phyloP scores from a whole-genome alignment of 257 asterid species.

The Dorcoceras hygrometricum region DNA sequence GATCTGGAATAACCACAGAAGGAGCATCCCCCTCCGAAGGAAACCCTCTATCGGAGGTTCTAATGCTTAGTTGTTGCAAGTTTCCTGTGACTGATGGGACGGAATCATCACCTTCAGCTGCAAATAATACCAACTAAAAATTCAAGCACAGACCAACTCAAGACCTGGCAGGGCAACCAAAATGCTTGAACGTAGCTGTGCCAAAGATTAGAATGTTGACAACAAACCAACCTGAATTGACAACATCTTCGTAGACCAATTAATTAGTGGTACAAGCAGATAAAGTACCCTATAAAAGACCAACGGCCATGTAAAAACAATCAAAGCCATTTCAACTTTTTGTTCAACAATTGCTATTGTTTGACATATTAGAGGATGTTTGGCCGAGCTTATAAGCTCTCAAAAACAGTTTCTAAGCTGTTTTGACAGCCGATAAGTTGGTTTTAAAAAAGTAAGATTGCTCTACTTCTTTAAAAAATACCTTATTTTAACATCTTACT shows the following conservation, averaged over 20 bases:
- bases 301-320: background rate
- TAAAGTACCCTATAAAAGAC: background rate
- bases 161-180: background rate
- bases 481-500: too few relatives aligned
- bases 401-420: too few relatives aligned
- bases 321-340: background rate
- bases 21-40: conserved; percentile 58
- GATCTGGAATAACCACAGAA: conserved; percentile 84
- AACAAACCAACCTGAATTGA: background rate
- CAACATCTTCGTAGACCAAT: conserved; percentile 3
- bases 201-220: background rate
- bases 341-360: background rate
- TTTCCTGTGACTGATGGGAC: conserved; percentile 61
- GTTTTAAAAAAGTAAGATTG: too few relatives aligned
- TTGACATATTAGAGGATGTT: background rate
- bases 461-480: too few relatives aligned
- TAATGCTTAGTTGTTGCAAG: conserved; percentile 61
- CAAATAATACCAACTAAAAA: conserved; percentile 27
- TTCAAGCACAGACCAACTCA: conserved; percentile 12
- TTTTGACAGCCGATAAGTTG: too few relatives aligned
- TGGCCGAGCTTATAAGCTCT: too few relatives aligned
- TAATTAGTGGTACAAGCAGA: conserved; percentile 8
- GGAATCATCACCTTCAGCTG: conserved; percentile 57
- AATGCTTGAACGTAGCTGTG: background rate
- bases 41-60: conserved; percentile 46